These are phyloP conservation scores for Madurella mycetomatis DNA, from an alignment of 2,329 filamentous ascomycete genomes.

Conservation along the genomic window DNA sequence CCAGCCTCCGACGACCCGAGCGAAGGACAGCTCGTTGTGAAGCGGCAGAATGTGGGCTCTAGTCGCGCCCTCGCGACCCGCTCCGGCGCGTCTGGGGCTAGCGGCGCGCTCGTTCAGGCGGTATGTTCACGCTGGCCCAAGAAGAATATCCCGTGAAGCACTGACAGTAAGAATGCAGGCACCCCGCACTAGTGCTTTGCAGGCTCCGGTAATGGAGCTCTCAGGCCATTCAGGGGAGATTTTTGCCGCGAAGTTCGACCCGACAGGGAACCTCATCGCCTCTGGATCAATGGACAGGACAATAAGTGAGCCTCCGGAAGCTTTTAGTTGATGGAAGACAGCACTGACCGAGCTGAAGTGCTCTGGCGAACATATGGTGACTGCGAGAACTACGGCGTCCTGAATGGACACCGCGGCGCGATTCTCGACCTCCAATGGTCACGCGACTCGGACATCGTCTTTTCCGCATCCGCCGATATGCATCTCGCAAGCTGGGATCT, in stretches of 20 bases:
- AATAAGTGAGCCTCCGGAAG: slow-evolving; percentile 58
- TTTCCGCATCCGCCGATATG: slow-evolving; percentile 90
- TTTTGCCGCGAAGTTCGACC: slow-evolving; percentile 86
- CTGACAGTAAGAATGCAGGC: slow-evolving; percentile 45
- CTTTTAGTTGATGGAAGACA: neutral
- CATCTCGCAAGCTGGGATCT: slow-evolving; percentile 93
- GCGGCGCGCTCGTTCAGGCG: slow-evolving; percentile 45
- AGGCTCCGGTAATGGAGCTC: slow-evolving; percentile 92
- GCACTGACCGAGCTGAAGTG: slow-evolving; percentile 47
- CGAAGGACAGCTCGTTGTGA: slow-evolving; percentile 76
- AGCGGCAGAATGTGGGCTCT: slow-evolving; percentile 70
- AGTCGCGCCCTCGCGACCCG: slow-evolving; percentile 47
- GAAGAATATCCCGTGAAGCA: neutral
- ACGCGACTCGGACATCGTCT: slow-evolving; percentile 84
- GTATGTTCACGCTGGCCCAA: slow-evolving; percentile 34
- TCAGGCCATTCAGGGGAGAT: slow-evolving; percentile 80
- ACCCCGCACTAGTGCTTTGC: slow-evolving; percentile 73
- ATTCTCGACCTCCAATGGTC: slow-evolving; percentile 95
- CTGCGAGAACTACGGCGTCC: slow-evolving; percentile 88
- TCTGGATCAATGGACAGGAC: slow-evolving; percentile 93
- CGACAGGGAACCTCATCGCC: slow-evolving; percentile 80
- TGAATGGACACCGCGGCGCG: slow-evolving; percentile 87
- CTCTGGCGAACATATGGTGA: slow-evolving; percentile 90
- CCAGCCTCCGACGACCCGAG: slow-evolving; percentile 81
- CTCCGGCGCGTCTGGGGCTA: slow-evolving; percentile 46